These are phyloP conservation scores for Pestalotiopsis sp. DNA, from an alignment of 2,329 filamentous ascomycete genomes.

Conservation along the genomic window DNA sequence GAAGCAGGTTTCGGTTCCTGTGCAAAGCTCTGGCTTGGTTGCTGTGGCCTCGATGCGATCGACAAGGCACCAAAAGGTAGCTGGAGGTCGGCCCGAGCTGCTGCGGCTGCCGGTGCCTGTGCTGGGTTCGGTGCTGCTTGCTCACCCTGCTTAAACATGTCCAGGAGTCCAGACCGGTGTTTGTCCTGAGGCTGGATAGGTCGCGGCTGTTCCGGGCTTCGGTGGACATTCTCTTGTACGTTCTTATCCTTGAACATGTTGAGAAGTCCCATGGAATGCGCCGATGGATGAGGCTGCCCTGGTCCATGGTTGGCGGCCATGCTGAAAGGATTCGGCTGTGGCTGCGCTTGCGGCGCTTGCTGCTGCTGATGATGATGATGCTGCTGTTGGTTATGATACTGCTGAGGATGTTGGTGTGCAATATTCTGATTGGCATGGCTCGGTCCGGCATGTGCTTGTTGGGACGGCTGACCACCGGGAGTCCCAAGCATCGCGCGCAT, in stretches of 20 bases:
- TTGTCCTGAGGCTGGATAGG: conserved; percentile 32
- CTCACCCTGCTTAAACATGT: conserved; percentile 54
- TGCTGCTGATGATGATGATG: conserved; percentile 24
- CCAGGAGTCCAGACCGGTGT: conserved; percentile 53
- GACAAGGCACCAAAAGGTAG: conserved; percentile 42
- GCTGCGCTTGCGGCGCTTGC: conserved; percentile 25
- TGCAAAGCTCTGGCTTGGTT: background rate
- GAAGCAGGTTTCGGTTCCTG: background rate
- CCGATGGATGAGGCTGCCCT: conserved; percentile 23
- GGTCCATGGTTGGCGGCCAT: conserved; percentile 17
- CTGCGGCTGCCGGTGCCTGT: background rate
- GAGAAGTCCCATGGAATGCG: conserved; percentile 37
- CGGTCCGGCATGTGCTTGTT: conserved; percentile 18
- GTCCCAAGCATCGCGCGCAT: conserved; percentile 41
- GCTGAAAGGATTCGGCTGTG: conserved; percentile 6
- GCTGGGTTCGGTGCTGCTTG: conserved; percentile 35
- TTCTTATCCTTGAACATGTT: conserved; percentile 43
- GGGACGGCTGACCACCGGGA: conserved; percentile 34
- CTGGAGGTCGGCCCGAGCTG: conserved; percentile 28
- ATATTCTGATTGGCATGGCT: conserved; percentile 24
- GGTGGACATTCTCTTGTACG: conserved; percentile 17
- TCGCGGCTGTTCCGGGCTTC: background rate
- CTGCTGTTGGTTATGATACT: conserved; percentile 23
- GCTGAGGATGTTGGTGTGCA: conserved; percentile 26
- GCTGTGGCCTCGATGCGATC: conserved; percentile 38